Conservation (phyloP, 1,284 basidiomycete species). For the Cutaneotrichosporon arboriforme region DNA sequence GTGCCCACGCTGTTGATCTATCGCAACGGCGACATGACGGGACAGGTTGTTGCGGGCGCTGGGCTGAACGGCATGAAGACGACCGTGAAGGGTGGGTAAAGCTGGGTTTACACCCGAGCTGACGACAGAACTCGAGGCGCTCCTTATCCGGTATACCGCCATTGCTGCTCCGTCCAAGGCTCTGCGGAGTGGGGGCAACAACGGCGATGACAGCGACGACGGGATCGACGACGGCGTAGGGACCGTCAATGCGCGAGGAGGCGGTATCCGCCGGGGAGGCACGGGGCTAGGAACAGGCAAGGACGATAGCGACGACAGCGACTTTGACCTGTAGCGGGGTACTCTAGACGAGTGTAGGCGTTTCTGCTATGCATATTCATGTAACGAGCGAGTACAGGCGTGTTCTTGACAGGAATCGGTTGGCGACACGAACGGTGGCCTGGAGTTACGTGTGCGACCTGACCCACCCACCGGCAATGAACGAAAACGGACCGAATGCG, state of each 20-base stretch:
- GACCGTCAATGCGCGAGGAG: slow-evolving; percentile 31
- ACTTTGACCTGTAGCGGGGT: slow-evolving; percentile 39
- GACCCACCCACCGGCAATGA: too few species aligned
- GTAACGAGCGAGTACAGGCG: too few species aligned
- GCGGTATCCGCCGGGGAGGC: slow-evolving; percentile 32
- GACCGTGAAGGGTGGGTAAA: slow-evolving; percentile 65
- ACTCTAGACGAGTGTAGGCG: too few species aligned
- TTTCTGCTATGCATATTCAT: too few species aligned
- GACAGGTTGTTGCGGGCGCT: slow-evolving; percentile 69
- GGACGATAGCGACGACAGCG: slow-evolving; percentile 31
- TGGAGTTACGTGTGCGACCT: too few species aligned
- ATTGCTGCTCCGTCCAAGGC: slow-evolving; percentile 38
- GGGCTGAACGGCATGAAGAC: slow-evolving; percentile 65
- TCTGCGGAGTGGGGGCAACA: slow-evolving; percentile 6
- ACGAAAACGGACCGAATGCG: too few species aligned
- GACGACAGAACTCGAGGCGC: slow-evolving; percentile 39
- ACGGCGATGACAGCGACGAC: slow-evolving; percentile 11
- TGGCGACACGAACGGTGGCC: too few species aligned
- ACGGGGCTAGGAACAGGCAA: slow-evolving; percentile 13
- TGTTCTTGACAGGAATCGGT: too few species aligned
- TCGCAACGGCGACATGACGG: slow-evolving; percentile 78
- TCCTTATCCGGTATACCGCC: slow-evolving; percentile 38
- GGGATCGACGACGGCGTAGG: slow-evolving; percentile 33
- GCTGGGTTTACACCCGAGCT: background rate
- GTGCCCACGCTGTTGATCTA: slow-evolving; percentile 91